These are phyloP conservation scores for Taphrina communis DNA, from an alignment of 1,139 yeast species.

Conservation along the genomic window DNA sequence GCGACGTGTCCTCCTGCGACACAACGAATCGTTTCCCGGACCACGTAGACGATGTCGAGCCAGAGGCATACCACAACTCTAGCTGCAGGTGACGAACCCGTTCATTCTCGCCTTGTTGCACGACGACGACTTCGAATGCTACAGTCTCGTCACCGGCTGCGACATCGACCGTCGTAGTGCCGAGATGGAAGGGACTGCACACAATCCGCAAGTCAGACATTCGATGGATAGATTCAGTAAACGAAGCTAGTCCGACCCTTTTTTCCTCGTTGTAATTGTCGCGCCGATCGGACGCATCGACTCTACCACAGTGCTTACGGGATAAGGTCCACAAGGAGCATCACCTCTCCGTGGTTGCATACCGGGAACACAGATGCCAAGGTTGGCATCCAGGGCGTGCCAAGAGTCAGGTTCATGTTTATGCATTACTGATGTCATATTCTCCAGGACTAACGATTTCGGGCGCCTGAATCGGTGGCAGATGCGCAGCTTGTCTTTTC, in stretches of 20 bases:
- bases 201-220: neutral
- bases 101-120: neutral
- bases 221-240: no score
- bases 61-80: conserved; percentile 2
- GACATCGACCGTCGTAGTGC: neutral
- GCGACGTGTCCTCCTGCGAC: neutral
- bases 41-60: neutral
- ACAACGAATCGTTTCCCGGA: conserved; percentile 1
- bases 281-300: no score
- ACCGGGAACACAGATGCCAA: no score
- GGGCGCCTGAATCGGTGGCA: no score
- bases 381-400: neutral
- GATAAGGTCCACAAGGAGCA: no score
- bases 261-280: no score
- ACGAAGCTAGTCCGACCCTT: no score
- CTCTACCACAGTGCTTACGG: no score
- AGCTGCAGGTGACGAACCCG: neutral
- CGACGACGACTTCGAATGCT: neutral
- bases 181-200: conserved; percentile 15
- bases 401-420: neutral
- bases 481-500: no score
- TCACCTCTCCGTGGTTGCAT: no score
- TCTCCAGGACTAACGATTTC: no score
- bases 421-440: conserved; percentile 1
- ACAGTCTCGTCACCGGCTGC: neutral